Base-by-base conservation (phyloP, 768 basidiomycete species). In the Amyloporia xantha region DNA sequence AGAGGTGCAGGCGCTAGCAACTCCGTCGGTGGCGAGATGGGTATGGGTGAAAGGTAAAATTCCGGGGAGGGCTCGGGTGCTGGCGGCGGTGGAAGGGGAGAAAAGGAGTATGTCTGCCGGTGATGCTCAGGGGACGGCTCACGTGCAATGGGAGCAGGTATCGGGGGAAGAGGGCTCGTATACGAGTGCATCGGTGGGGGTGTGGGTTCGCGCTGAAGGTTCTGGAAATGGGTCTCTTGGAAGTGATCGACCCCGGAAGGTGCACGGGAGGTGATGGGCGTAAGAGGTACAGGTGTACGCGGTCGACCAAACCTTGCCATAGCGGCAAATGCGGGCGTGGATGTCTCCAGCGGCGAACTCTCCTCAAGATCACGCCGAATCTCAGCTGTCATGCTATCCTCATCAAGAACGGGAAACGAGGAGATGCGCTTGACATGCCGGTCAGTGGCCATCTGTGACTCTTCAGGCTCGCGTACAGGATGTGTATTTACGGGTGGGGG, bases 1-100 rank as follows among this genome's bases (percentile, higher is more conserved):
- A 58, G 54, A 30, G 57, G 57, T n/a, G 49, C 54, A 6, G 57
- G 57, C 2, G 49, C 48, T 4, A 37, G 47, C 13, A 48, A 47
- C 35, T 54, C 53, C 11, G 36, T 15, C n/a, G 41, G 47, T 5
- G 53, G 53, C 5, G 43, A 21, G n/a, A n/a, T n/a, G n/a, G n/a
- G n/a, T n/a, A n/a, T n/a, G 19, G 38, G 38, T 27, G 45, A 44
- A 48, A 47, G 4, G 44, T 49, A 21, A 51, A 48, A 26, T 44
- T 47, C 12, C 42, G 53, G 7, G 50, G 54, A 27, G 47, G 1
- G 21, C 46, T 3, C 47, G 37, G 30, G 30, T 44, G 36, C 38
- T 15, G 40, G 40, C 1, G 46, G 39, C 7, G 54, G 51, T 2
- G 42, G 30, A 15, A 49, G 47, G 20, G 54, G 38, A 39, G 54